phyloP scores from a whole-genome alignment of 2,329 filamentous ascomycete species.

The Penicillium sp. region DNA sequence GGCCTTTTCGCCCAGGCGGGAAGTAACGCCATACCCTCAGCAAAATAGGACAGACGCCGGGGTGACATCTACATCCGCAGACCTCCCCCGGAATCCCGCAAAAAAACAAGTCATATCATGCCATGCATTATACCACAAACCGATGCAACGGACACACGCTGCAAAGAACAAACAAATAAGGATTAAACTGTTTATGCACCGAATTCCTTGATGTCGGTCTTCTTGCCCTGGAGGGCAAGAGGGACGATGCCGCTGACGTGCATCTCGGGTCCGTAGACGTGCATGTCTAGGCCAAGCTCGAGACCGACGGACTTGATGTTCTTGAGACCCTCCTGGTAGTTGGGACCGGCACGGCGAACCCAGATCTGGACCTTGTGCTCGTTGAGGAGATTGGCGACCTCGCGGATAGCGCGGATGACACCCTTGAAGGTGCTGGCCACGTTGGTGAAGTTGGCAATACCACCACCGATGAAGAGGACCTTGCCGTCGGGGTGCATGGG shows the following conservation, averaged over 20 bases:
- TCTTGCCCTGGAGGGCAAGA: slow-evolving; percentile 64
- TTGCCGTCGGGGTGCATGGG: slow-evolving; percentile 81
- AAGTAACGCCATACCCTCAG: slow-evolving; percentile 27
- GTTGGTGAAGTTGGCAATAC: slow-evolving; percentile 99
- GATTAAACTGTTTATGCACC: slow-evolving; percentile 29
- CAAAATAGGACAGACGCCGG: slow-evolving; percentile 21
- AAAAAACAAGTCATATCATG: slow-evolving; percentile 28
- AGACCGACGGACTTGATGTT: slow-evolving; percentile 97
- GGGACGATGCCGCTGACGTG: slow-evolving; percentile 93
- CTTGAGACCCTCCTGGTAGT: slow-evolving; percentile 99
- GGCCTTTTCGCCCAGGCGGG: slow-evolving; percentile 21
- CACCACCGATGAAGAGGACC: slow-evolving; percentile 97
- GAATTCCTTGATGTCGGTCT: slow-evolving; percentile 55
- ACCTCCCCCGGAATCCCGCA: slow-evolving; percentile 15
- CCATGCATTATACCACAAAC: slow-evolving; percentile 34
- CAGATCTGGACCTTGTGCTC: slow-evolving; percentile 99
- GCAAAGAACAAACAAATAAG: slow-evolving; percentile 23
- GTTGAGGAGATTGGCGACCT: slow-evolving; percentile 72
- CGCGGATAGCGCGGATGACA: slow-evolving; percentile 90
- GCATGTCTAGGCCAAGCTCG: slow-evolving; percentile 92
- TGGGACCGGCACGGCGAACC: slow-evolving; percentile 82
- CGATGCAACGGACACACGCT: slow-evolving; percentile 24
- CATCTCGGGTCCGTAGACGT: slow-evolving; percentile 73
- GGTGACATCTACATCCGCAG: slow-evolving; percentile 9
- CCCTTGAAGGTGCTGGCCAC: slow-evolving; percentile 99